phyloP scores from a whole-genome alignment of 1,284 basidiomycete genomes.

The Bjerkandera adusta region DNA sequence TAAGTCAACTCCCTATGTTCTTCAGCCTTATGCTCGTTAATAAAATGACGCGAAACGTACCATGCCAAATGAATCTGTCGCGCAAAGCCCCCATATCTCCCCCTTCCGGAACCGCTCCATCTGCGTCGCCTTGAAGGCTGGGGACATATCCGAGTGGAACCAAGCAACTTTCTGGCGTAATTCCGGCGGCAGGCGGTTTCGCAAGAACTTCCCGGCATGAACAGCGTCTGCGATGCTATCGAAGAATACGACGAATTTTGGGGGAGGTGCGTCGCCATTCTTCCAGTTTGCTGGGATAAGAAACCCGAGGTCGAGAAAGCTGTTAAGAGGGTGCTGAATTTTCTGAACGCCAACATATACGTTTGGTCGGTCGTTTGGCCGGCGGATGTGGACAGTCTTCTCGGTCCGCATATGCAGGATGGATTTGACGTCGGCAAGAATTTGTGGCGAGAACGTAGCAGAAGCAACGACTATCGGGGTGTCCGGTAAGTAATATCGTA shows the following conservation, averaged over 20 bases:
- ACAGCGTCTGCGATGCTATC: conserved; percentile 22
- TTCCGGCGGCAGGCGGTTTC: conserved; percentile 10
- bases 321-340: conserved; percentile 1
- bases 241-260: conserved; percentile 32
- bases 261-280: background rate
- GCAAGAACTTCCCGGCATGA: conserved; percentile 12
- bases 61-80: conserved; percentile 35
- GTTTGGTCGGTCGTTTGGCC: conserved; percentile 9
- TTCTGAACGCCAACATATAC: background rate
- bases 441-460: background rate
- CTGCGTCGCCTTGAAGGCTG: conserved; percentile 15
- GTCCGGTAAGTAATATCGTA: background rate
- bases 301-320: conserved; percentile 5
- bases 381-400: background rate
- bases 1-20: conserved; percentile 31
- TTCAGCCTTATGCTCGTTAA: background rate
- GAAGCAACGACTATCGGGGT: conserved; percentile 3
- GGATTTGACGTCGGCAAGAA: background rate
- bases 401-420: background rate
- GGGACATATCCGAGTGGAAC: conserved; percentile 21
- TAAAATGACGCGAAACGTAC: conserved; percentile 20
- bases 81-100: conserved; percentile 22
- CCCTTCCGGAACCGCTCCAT: conserved; percentile 17
- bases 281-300: conserved; percentile 9
- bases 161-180: conserved; percentile 18